Evolutionary conservation across 2,329 filamentous ascomycete genomes (phyloP).

Genomic region (Xylariaceae sp.): DNA sequence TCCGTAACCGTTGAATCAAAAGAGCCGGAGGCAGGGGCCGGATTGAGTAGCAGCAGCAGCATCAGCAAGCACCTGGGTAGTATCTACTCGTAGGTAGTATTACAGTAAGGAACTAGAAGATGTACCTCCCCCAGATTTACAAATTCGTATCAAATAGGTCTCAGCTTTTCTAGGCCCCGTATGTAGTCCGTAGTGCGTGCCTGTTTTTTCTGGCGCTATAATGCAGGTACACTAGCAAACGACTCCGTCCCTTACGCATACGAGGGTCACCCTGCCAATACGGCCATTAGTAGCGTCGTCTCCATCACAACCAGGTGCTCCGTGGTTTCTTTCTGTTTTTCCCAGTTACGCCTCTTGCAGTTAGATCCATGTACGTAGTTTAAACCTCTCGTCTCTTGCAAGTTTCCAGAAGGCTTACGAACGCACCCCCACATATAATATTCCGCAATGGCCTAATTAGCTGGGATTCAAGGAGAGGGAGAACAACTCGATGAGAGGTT

Average conservation of each 20-base stretch:
- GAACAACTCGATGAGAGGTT: neutral
- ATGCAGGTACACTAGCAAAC: neutral
- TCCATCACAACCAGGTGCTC: too few relatives aligned
- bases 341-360: too few relatives aligned
- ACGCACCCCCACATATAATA: neutral
- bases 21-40: constrained; percentile 27
- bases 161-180: too few relatives aligned
- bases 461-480: neutral
- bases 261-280: neutral
- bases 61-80: neutral
- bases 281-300: too few relatives aligned
- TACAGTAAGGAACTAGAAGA: neutral
- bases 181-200: too few relatives aligned
- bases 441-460: neutral
- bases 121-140: constrained; percentile 27
- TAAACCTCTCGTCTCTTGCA: neutral
- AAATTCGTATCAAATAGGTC: neutral
- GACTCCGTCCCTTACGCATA: neutral
- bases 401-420: neutral
- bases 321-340: too few relatives aligned
- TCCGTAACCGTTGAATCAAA: constrained; percentile 26
- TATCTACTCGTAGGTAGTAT: neutral
- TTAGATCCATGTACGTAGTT: too few relatives aligned
- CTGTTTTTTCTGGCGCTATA: neutral
- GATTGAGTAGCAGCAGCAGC: constrained; percentile 20